A percentile compares a stretch with the other conserved stretches of the same genome.
These are phyloP conservation scores for Candida anglica DNA, from an alignment of 805 yeast genomes.

Conservation along the genomic window DNA sequence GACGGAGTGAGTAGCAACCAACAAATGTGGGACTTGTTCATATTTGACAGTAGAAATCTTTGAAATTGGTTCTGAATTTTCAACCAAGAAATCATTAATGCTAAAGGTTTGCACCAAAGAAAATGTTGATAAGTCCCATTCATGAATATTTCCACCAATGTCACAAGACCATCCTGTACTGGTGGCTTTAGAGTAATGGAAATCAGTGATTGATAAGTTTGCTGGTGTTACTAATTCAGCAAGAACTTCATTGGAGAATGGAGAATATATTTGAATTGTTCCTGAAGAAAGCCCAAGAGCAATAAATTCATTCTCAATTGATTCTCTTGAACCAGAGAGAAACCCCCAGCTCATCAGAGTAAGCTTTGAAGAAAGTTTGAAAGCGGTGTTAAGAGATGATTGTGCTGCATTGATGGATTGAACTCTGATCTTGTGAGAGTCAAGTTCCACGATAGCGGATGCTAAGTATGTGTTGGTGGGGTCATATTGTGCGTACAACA, in stretches of 20 bases:
- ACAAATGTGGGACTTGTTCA: constrained; percentile 38
- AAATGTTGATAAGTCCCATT: constrained; percentile 56
- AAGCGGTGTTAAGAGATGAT: constrained; percentile 42
- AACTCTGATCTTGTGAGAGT: constrained; percentile 65
- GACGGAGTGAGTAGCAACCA: constrained; percentile 67
- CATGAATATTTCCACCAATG: constrained; percentile 50
- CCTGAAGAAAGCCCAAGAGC: constrained; percentile 69
- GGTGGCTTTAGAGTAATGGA: constrained; percentile 41
- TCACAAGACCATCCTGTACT: constrained; percentile 58
- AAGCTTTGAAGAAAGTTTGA: constrained; percentile 46
- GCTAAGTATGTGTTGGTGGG: constrained; percentile 60
- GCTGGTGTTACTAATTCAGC: constrained; percentile 46
- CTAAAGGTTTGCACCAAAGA: constrained; percentile 39
- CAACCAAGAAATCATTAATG: constrained; percentile 32
- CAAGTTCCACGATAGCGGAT: constrained; percentile 62
- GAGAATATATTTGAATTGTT: constrained; percentile 60
- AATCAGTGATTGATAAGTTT: constrained; percentile 46
- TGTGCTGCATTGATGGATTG: constrained; percentile 46
- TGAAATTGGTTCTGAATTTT: constrained; percentile 27
- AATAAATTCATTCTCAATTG: constrained; percentile 34
- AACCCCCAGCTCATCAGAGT: constrained; percentile 54
- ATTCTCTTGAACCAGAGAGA: constrained; percentile 2
- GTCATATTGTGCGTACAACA: constrained; percentile 52
- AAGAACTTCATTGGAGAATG: constrained; percentile 54
- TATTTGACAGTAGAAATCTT: constrained; percentile 25